Evolutionary conservation across 768 basidiomycete species (phyloP).

Genomic region (Pluteus cervinus): DNA sequence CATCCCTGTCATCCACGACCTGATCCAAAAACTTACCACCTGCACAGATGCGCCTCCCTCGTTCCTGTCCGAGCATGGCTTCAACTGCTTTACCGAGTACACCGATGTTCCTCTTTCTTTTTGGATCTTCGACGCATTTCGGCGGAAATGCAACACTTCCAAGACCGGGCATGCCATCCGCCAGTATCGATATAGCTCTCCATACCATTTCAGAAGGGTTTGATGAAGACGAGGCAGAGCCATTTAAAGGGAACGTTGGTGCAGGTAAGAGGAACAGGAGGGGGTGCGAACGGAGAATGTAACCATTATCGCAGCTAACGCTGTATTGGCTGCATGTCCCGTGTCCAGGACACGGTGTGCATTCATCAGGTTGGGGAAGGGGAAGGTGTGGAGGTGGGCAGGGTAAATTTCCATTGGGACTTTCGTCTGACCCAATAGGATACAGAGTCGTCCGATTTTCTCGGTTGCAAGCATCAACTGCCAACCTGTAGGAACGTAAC

Average conservation of each 20-base stretch:
- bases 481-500: slow-evolving; percentile 36
- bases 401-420: slow-evolving; percentile 27
- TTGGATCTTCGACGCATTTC: slow-evolving; percentile 72
- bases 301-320: slow-evolving; percentile 65
- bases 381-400: slow-evolving; percentile 56
- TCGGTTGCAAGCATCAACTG: slow-evolving; percentile 49
- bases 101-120: slow-evolving; percentile 67
- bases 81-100: slow-evolving; percentile 70
- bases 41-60: slow-evolving; percentile 60
- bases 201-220: slow-evolving; percentile 34
- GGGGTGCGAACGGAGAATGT: slow-evolving; percentile 58
- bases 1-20: slow-evolving; percentile 37
- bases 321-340: slow-evolving; percentile 51
- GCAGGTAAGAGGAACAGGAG: slow-evolving; percentile 47
- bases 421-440: slow-evolving; percentile 9
- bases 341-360: slow-evolving; percentile 70
- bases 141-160: slow-evolving; percentile 77
- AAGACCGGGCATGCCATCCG: slow-evolving; percentile 70
- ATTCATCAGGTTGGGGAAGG: slow-evolving; percentile 51
- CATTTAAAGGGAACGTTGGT: slow-evolving; percentile 23
- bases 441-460: slow-evolving; percentile 47
- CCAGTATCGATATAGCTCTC: slow-evolving; percentile 37
- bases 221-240: slow-evolving; percentile 34
- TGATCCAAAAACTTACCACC: slow-evolving; percentile 32
- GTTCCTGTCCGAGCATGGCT: slow-evolving; percentile 51